Percentiles rank a stretch among this genome's conserved stretches.
These are phyloP conservation scores for Pyrenophora seminiperda DNA, from an alignment of 2,329 filamentous ascomycete genomes.

Conservation along the genomic window DNA sequence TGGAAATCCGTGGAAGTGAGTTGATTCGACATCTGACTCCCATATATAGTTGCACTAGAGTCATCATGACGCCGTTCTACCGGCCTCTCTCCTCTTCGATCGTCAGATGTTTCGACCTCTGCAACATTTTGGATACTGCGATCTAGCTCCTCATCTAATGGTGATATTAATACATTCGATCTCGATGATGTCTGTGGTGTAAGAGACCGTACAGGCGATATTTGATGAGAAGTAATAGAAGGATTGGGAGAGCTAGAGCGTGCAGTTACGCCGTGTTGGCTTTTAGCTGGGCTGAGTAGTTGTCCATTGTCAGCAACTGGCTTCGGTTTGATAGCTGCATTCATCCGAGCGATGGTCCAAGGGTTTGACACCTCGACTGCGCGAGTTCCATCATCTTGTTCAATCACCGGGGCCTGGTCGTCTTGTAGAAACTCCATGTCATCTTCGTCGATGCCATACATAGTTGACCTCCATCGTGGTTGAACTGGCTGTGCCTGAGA, in stretches of 20 bases:
- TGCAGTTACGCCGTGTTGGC: not conserved
- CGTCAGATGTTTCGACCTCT: not conserved
- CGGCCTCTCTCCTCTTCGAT: not conserved
- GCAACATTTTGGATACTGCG: slow-evolving; percentile 14
- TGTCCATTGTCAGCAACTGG: slow-evolving; percentile 21
- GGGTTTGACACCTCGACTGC: slow-evolving; percentile 52
- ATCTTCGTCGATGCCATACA: slow-evolving; percentile 48
- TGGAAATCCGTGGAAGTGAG: not conserved
- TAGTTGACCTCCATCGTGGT: slow-evolving; percentile 44
- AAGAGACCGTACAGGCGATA: slow-evolving; percentile 9
- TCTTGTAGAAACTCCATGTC: slow-evolving; percentile 35
- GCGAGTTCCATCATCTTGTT: slow-evolving; percentile 37
- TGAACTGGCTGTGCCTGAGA: not conserved
- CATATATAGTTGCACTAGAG: not conserved
- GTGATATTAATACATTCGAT: not conserved
- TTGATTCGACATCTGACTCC: not conserved
- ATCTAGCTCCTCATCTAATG: slow-evolving; percentile 13
- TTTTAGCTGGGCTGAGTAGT: slow-evolving; percentile 35
- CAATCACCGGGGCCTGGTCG: slow-evolving; percentile 16
- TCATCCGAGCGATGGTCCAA: slow-evolving; percentile 58
- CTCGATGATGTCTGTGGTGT: slow-evolving; percentile 26
- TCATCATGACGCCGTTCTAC: not conserved
- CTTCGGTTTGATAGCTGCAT: slow-evolving; percentile 36
- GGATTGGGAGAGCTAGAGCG: slow-evolving; percentile 16
- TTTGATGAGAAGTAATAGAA: slow-evolving; percentile 1